Evolutionary conservation across 148 eudicot species (phyloP).

Genomic region (Vaccinium darrowii): DNA sequence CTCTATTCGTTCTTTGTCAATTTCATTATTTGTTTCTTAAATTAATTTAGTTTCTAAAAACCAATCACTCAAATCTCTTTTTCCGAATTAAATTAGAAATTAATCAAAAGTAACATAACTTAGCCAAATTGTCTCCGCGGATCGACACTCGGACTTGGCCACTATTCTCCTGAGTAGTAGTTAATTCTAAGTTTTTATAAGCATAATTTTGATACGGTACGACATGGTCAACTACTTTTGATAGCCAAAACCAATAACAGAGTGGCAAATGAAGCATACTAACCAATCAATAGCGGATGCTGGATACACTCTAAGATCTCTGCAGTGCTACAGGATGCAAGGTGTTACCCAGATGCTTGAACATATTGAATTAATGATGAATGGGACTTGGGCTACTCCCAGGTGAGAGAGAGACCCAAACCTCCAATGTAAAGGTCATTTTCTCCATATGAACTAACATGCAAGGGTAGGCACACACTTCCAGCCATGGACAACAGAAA

Average conservation of each 20-base stretch:
- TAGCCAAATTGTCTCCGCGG: no score
- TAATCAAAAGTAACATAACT: no score
- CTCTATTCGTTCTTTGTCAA: no score
- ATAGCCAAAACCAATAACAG: neutral
- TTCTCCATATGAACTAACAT: neutral
- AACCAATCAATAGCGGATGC: neutral
- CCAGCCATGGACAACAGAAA: neutral
- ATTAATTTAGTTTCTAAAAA: no score
- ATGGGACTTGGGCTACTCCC: no score
- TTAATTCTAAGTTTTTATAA: no score
- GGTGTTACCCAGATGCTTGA: neutral
- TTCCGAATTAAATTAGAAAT: no score
- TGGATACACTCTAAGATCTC: neutral
- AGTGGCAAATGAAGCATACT: neutral
- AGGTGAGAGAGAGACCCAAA: neutral
- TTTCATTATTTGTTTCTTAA: no score
- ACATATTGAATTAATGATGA: neutral
- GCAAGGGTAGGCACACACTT: neutral
- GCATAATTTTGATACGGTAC: no score
- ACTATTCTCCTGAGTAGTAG: no score
- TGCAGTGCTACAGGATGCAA: neutral
- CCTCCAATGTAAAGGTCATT: neutral
- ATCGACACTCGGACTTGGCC: no score
- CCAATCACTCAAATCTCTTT: no score
- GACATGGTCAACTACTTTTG: neutral